Conservation (phyloP, 169 alveolate genomes). For the Cryptosporidium felis region DNA sequence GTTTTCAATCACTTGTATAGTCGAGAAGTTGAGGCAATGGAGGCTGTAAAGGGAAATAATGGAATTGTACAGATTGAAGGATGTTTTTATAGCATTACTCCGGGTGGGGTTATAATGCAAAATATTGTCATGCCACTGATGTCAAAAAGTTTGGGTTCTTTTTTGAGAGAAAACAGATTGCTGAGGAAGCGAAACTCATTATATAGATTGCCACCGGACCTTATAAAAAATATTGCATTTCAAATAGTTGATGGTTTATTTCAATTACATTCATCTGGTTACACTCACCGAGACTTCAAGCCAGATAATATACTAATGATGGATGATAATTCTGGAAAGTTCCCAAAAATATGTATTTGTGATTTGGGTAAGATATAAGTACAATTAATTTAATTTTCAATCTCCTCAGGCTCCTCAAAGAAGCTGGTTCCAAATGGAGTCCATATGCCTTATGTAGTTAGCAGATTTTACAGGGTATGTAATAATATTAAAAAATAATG, state of each 20-base stretch:
- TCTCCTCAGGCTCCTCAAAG: conserved; percentile 55
- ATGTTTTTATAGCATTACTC: conserved; percentile 55
- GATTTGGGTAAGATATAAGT: conserved; percentile 36
- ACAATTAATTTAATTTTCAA: not conserved
- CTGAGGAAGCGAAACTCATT: conserved; percentile 11
- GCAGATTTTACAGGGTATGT: conserved; percentile 68
- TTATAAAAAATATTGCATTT: conserved; percentile 32
- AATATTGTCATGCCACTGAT: conserved; percentile 67
- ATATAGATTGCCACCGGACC: conserved; percentile 33
- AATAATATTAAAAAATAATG: not conserved
- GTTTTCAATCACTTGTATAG: not conserved
- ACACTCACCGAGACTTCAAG: conserved; percentile 62
- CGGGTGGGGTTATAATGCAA: conserved; percentile 66
- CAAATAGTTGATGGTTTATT: conserved; percentile 41
- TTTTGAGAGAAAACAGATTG: conserved; percentile 27
- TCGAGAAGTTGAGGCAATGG: conserved; percentile 71
- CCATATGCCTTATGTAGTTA: conserved; percentile 67
- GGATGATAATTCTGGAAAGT: not conserved
- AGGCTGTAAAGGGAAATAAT: conserved; percentile 9
- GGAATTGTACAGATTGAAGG: conserved; percentile 14
- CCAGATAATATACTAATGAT: conserved; percentile 51
- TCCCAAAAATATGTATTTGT: conserved; percentile 27
- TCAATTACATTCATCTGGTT: conserved; percentile 48
- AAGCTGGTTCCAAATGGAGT: not conserved
- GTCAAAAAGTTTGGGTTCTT: conserved; percentile 53